Evolutionary conservation across 495 filamentous ascomycete species (phyloP).

Genomic region (Emericellopsis terricola): DNA sequence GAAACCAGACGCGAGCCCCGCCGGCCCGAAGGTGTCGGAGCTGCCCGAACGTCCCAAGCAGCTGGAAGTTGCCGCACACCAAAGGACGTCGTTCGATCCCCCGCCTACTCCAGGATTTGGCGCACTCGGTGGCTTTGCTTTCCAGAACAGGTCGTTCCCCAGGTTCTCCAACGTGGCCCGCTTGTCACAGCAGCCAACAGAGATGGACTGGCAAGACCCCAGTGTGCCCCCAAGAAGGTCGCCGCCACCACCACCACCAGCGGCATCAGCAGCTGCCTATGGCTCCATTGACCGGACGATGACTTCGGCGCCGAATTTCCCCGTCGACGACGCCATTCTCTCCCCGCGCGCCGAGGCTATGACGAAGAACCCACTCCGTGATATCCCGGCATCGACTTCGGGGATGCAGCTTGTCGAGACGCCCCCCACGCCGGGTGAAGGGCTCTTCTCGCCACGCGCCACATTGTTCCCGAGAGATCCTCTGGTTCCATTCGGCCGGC

Average conservation of each 20-base stretch:
- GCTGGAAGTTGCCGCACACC: no score
- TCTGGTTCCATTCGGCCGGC: constrained; percentile 25
- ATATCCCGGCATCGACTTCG: constrained; percentile 4
- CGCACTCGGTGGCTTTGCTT: not conserved
- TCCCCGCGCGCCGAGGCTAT: constrained; percentile 33
- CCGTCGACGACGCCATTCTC: constrained; percentile 24
- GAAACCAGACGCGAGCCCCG: not conserved
- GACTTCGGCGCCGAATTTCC: constrained; percentile 11
- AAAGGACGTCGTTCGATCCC: not conserved
- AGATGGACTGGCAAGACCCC: not conserved
- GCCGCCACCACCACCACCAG: not conserved
- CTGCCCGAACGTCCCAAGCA: not conserved
- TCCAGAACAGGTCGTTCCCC: not conserved
- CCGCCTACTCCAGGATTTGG: not conserved
- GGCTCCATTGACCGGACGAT: constrained; percentile 9
- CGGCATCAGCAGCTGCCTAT: not conserved
- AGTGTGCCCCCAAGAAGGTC: not conserved
- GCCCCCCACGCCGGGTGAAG: constrained; percentile 21
- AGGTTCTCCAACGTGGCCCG: not conserved
- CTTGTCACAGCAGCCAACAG: not conserved
- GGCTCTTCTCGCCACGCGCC: constrained; percentile 29
- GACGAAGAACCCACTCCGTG: constrained; percentile 29
- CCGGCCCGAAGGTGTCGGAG: no score
- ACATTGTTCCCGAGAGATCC: constrained; percentile 32
- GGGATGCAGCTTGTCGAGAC: constrained; percentile 29